Conservation (phyloP, 352 stramenopile genomes). For the Phytophthora hybrid region DNA sequence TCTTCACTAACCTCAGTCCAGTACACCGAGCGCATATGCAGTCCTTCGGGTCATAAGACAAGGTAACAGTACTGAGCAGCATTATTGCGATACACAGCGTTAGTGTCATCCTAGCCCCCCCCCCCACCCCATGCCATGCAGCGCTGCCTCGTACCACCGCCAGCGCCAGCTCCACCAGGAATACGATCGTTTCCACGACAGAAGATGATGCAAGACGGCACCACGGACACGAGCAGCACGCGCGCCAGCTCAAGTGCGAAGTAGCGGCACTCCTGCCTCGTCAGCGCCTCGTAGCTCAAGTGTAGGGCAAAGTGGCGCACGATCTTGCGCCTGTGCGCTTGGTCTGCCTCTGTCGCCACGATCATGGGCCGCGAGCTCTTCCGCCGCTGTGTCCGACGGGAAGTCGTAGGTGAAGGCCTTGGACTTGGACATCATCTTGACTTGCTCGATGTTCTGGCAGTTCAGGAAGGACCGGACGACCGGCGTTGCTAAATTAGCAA, state of each 20-base stretch:
- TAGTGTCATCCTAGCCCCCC: not conserved
- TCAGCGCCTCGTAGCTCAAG: conserved; percentile 59
- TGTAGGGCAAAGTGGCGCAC: conserved; percentile 78
- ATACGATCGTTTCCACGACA: conserved; percentile 68
- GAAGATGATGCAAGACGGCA: conserved; percentile 59
- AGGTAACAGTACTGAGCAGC: conserved; percentile 66
- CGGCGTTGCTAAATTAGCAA: too few species aligned
- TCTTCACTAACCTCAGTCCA: conserved; percentile 63
- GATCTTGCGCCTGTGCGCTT: conserved; percentile 77
- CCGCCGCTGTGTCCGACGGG: conserved; percentile 1
- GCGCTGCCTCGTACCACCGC: conserved; percentile 49
- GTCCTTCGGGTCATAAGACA: conserved; percentile 78
- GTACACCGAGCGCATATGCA: conserved; percentile 72
- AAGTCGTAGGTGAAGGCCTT: too few species aligned
- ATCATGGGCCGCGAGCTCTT: conserved; percentile 27
- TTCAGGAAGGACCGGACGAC: too few species aligned
- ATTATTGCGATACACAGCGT: conserved; percentile 22
- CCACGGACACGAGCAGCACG: conserved; percentile 59
- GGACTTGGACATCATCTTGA: too few species aligned
- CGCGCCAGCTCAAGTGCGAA: conserved; percentile 62
- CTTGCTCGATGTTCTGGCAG: too few species aligned
- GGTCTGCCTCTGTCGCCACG: conserved; percentile 41
- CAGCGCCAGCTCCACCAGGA: conserved; percentile 62
- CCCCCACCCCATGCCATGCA: not conserved
- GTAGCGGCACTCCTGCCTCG: conserved; percentile 62